Evolutionary conservation across 331 rosid species (phyloP).

Genomic region (Acacia concinna): DNA sequence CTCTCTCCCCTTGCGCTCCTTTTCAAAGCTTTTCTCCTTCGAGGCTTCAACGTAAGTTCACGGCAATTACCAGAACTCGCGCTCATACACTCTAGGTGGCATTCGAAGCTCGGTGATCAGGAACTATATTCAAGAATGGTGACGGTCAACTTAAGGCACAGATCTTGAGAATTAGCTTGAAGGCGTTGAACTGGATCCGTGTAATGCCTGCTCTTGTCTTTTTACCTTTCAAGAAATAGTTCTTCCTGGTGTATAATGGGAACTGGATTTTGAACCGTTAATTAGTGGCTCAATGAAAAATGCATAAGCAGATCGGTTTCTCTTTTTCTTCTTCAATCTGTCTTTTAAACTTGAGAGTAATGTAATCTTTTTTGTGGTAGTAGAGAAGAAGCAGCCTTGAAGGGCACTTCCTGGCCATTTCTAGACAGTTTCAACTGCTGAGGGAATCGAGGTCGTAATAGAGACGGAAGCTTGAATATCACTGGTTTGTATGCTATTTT

Average conservation of each 20-base stretch:
- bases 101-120: background rate
- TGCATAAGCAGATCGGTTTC: background rate
- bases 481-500: background rate
- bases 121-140: slow-evolving; percentile 11
- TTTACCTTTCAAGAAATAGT: background rate
- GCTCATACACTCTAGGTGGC: background rate
- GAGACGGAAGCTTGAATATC: background rate
- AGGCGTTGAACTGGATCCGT: slow-evolving; percentile 1
- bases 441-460: background rate
- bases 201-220: slow-evolving; percentile 19
- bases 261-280: background rate
- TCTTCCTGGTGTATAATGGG: background rate
- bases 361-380: background rate
- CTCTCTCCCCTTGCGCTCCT: background rate
- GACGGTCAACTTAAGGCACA: slow-evolving; percentile 9
- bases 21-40: background rate
- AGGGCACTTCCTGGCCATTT: background rate
- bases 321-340: background rate
- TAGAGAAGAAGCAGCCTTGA: background rate
- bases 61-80: background rate
- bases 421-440: background rate
- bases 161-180: slow-evolving; percentile 22
- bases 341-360: background rate
- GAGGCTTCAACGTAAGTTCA: background rate
- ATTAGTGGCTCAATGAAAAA: background rate